Conservation (phyloP, 2,329 filamentous ascomycete genomes). For the Botrytis galanthina region DNA sequence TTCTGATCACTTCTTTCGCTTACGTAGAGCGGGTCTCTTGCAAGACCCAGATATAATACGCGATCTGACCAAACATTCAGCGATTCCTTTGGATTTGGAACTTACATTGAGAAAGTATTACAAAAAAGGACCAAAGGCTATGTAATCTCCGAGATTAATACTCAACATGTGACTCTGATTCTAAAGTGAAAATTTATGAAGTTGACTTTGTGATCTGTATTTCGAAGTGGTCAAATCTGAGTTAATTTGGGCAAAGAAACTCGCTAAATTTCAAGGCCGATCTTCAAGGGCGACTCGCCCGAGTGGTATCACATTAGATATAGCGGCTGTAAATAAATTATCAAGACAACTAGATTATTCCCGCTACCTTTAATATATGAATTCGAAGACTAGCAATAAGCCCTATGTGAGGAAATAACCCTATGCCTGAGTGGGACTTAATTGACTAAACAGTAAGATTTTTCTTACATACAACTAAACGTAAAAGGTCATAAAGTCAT, state of each 20-base stretch:
- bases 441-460: neutral
- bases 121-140: too few species aligned
- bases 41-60: neutral
- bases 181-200: neutral
- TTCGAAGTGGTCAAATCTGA: neutral
- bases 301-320: neutral
- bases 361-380: rapidly evolving
- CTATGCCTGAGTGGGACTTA: rapidly evolving
- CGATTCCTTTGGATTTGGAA: neutral
- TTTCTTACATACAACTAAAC: too few species aligned
- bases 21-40: neutral
- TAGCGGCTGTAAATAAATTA: neutral
- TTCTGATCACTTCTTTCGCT: neutral
- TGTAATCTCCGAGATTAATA: neutral
- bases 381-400: neutral
- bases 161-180: rapidly evolving
- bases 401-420: neutral
- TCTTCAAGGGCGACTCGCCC: neutral
- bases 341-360: neutral
- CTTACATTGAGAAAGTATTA: neutral
- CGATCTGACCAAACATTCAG: neutral
- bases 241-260: neutral
- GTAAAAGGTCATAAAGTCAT: neutral
- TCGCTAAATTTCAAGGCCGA: neutral
- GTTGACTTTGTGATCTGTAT: neutral